phyloP scores from a whole-genome alignment of 768 basidiomycete genomes.

The Serpula lacrymans region DNA sequence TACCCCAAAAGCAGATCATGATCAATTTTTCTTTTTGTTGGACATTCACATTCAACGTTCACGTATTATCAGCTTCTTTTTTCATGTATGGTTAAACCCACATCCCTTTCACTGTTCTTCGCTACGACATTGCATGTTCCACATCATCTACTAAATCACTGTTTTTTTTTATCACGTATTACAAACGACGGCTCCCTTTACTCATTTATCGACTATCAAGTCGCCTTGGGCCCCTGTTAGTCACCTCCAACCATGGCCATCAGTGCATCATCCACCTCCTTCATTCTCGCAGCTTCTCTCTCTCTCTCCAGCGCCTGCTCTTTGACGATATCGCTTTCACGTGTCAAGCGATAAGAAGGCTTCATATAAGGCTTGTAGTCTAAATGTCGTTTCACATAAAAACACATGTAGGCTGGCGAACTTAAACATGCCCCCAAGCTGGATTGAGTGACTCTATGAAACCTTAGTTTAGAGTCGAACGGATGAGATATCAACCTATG shows the following conservation, averaged over 20 bases:
- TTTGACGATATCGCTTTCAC: conserved; percentile 63
- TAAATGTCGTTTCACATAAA: conserved; percentile 87
- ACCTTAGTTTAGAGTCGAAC: conserved; percentile 2
- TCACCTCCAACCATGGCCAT: conserved; percentile 40
- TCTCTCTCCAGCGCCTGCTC: conserved; percentile 56
- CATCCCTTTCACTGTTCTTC: conserved; percentile 1
- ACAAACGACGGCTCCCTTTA: conserved; percentile 3
- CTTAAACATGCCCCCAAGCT: conserved; percentile 63
- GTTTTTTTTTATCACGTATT: conserved; percentile 1
- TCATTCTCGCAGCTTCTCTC: conserved; percentile 49
- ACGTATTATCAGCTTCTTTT: conserved; percentile 4
- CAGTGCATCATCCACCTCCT: conserved; percentile 65
- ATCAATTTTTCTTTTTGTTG: background rate
- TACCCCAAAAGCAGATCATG: background rate
- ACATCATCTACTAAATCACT: conserved; percentile 3
- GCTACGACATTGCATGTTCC: conserved; percentile 1
- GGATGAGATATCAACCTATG: conserved; percentile 2
- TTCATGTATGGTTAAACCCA: conserved; percentile 4
- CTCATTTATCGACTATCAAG: conserved; percentile 2
- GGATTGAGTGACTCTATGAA: conserved; percentile 63
- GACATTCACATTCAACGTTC: background rate
- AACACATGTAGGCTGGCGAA: conserved; percentile 90
- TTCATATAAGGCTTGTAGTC: conserved; percentile 74
- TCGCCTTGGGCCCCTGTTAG: conserved; percentile 7
- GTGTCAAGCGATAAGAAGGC: conserved; percentile 62